Evolutionary conservation across 2,329 filamentous ascomycete genomes (phyloP), one percentile per base, ranked within the genome.

Genomic region (Paraphoma chrysanthemicola): DNA sequence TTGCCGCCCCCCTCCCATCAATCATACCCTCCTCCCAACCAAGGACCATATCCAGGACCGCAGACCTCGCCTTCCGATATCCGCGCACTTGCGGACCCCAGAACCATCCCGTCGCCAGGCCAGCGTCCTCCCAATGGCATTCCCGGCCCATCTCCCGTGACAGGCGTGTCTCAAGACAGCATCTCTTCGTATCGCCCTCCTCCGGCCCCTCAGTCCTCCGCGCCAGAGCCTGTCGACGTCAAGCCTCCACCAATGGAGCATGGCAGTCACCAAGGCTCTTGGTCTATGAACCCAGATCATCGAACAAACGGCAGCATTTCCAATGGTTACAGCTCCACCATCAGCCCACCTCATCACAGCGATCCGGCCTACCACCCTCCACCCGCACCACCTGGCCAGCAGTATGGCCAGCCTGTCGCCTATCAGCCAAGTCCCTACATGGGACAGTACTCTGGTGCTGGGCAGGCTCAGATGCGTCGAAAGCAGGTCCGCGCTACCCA

Each of bases 401-500:
- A 65, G 47, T 78, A 76, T 63, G 66, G 62, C 16, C 69, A 71
- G 45, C 70, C 67, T 16, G 57, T 56, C 14, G 48, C 67, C 14
- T 74, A 72, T 50, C 55, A 68, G 11, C 63, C 65, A 30, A 59
- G 61, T 11, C 69, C 68, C 6, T 74, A 72, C 58, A 72, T 73
- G 67, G 54, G 50, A 23, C 65, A 70, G 59, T 75, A 74, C 62
- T 57, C 54, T 9, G 62, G 58, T 23, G 56, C 66, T 46, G 63
- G 47, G 10, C 57, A 65, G 28, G 57, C 60, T 50, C 68, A 69
- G 55, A 60, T 70, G 51, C 58, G 73, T 44, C 60, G 73, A 54
- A 77, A 76, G 60, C 73, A 76, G 54, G 73, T 77, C 18, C 72
- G 75, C 47, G 75, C 75, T 36, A 73, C 71, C 4, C 75, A 77